These are phyloP conservation scores for Dentipellis sp. DNA, from an alignment of 768 basidiomycete species.

Conservation along the genomic window DNA sequence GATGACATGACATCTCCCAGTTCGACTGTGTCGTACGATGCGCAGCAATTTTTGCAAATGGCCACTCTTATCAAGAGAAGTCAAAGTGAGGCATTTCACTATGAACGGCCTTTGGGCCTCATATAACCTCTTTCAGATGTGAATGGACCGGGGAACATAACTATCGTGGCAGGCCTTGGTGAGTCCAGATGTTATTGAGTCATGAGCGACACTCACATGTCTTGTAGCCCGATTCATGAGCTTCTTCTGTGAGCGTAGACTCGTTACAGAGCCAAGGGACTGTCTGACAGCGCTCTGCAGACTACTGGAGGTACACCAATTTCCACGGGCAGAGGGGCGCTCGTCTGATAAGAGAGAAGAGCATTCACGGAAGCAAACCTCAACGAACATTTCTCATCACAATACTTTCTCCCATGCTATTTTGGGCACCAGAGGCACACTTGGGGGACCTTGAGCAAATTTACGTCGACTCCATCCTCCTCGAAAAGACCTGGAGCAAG, in stretches of 20 bases:
- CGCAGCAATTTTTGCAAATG: conserved; percentile 3
- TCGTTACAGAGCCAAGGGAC: conserved; percentile 1
- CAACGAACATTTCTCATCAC: conserved; percentile 8
- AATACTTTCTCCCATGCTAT: conserved; percentile 5
- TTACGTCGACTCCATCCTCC: conserved; percentile 9
- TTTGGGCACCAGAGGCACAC: conserved; percentile 10
- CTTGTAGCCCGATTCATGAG: conserved; percentile 8
- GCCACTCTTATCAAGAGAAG: conserved; percentile 3
- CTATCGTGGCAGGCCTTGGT: conserved; percentile 4
- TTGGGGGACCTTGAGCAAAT: conserved; percentile 9
- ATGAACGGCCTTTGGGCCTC: background rate
- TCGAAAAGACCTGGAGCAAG: conserved; percentile 4
- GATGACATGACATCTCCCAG: conserved; percentile 8
- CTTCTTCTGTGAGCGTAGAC: conserved; percentile 6
- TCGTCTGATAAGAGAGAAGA: conserved; percentile 3
- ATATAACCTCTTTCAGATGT: background rate
- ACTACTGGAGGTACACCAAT: conserved; percentile 11
- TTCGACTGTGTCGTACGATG: conserved; percentile 8
- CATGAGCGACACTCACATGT: background rate
- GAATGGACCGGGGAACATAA: background rate
- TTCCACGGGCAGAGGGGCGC: conserved; percentile 11
- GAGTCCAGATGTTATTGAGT: background rate
- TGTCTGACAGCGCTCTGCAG: background rate
- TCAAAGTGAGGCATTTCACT: background rate
- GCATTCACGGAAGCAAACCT: background rate